These are phyloP conservation scores for Lactarius sp. DNA, from an alignment of 768 basidiomycete species.

Conservation along the genomic window DNA sequence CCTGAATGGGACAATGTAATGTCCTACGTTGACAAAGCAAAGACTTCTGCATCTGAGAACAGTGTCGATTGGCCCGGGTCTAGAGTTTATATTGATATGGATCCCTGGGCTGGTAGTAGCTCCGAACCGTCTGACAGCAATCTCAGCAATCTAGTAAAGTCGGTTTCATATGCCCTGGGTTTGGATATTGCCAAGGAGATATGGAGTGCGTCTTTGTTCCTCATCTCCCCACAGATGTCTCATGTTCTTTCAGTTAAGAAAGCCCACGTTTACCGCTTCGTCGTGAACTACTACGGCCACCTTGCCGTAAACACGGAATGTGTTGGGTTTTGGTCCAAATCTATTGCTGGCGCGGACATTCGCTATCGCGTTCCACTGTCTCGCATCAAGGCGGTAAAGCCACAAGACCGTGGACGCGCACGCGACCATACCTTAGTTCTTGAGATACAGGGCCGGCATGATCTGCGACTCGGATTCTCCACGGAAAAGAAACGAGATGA, in stretches of 20 bases:
- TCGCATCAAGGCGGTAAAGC: slow-evolving; percentile 13
- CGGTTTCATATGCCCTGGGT: slow-evolving; percentile 13
- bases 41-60: neutral
- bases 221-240: neutral
- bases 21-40: slow-evolving; percentile 4
- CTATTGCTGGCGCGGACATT: slow-evolving; percentile 16
- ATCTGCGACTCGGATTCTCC: slow-evolving; percentile 18
- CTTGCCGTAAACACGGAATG: slow-evolving; percentile 18
- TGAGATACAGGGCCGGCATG: slow-evolving; percentile 16
- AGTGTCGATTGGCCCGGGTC: slow-evolving; percentile 17
- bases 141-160: slow-evolving; percentile 13
- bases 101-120: neutral
- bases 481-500: slow-evolving; percentile 16
- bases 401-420: neutral
- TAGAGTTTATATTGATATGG: slow-evolving; percentile 19
- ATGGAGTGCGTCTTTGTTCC: slow-evolving; percentile 15
- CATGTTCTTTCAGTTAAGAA: slow-evolving; percentile 11
- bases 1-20: slow-evolving; percentile 8
- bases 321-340: slow-evolving; percentile 24
- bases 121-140: neutral
- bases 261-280: slow-evolving; percentile 16
- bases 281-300: slow-evolving; percentile 16
- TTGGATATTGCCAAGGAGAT: slow-evolving; percentile 19
- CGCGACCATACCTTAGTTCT: slow-evolving; percentile 14
- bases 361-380: slow-evolving; percentile 22